These are phyloP conservation scores for Agroathelia rolfsii DNA, from an alignment of 1,284 basidiomycete species.

Conservation along the genomic window DNA sequence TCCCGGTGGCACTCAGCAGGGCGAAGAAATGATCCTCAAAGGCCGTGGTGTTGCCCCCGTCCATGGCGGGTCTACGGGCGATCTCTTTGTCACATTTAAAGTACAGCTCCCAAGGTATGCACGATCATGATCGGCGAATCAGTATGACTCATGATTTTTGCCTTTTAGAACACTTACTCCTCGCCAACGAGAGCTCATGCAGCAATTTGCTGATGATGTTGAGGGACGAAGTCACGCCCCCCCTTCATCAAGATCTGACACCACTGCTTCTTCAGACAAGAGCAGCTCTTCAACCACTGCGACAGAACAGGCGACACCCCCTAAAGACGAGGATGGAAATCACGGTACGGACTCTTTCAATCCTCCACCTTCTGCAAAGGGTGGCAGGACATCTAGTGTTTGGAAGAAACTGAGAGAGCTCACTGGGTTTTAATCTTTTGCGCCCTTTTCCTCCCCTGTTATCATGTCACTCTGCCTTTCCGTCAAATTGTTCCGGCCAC, in stretches of 20 bases:
- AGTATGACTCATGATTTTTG: slow-evolving; percentile 12
- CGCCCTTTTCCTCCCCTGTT: slow-evolving; percentile 34
- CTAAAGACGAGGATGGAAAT: slow-evolving; percentile 33
- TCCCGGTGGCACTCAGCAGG: slow-evolving; percentile 89
- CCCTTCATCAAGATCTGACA: slow-evolving; percentile 13
- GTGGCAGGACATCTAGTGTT: slow-evolving; percentile 58
- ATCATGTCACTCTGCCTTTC: too few species aligned
- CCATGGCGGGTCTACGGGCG: slow-evolving; percentile 65
- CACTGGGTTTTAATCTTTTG: slow-evolving; percentile 57
- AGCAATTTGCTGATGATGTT: slow-evolving; percentile 88
- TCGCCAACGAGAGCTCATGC: slow-evolving; percentile 80
- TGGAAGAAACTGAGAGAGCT: slow-evolving; percentile 59
- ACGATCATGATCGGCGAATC: slow-evolving; percentile 10
- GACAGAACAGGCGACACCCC: slow-evolving; percentile 20
- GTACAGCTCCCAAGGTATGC: slow-evolving; percentile 85
- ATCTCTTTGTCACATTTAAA: slow-evolving; percentile 86
- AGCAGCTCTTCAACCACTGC: slow-evolving; percentile 16
- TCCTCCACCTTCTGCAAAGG: slow-evolving; percentile 39
- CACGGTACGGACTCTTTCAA: slow-evolving; percentile 70
- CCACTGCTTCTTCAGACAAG: slow-evolving; percentile 15
- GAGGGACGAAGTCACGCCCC: slow-evolving; percentile 49
- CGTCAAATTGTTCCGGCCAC: too few species aligned
- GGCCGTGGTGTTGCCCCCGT: slow-evolving; percentile 77
- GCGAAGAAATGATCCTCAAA: slow-evolving; percentile 93
- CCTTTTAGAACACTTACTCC: slow-evolving; percentile 62